Conservation (phyloP, 2,329 filamentous ascomycete genomes). For the Canariomyces notabilis region DNA sequence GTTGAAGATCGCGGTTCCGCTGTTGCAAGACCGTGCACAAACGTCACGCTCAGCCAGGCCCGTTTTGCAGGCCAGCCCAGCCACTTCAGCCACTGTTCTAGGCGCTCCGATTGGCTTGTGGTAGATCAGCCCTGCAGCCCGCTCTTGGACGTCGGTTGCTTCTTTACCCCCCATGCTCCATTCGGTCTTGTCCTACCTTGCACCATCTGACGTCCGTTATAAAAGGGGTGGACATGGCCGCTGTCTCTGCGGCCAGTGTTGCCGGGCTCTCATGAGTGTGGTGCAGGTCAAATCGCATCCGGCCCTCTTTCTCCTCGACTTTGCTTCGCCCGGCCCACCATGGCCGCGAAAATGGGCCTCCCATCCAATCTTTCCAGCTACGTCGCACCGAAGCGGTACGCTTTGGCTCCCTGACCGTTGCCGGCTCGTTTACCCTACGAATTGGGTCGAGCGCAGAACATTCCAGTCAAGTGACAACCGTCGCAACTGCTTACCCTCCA, state of each 20-base stretch:
- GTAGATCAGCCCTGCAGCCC: background rate
- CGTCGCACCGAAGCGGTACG: too few relatives aligned
- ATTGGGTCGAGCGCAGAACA: background rate
- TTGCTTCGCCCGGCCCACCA: background rate
- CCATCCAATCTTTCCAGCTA: background rate
- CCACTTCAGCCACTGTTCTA: background rate
- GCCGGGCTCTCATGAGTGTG: too few relatives aligned
- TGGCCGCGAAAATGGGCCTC: constrained; percentile 6
- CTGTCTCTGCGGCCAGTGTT: too few relatives aligned
- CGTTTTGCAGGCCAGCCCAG: constrained; percentile 7
- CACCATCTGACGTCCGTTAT: too few relatives aligned
- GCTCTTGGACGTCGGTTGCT: background rate
- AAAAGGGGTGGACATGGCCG: too few relatives aligned
- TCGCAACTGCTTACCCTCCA: too few relatives aligned
- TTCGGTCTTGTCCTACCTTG: too few relatives aligned
- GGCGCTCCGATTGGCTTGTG: constrained; percentile 1
- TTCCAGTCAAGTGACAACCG: constrained; percentile 9
- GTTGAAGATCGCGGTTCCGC: too few relatives aligned
- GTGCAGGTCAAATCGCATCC: too few relatives aligned
- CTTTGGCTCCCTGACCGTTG: too few relatives aligned
- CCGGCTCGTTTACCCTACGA: background rate
- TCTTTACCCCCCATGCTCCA: too few relatives aligned
- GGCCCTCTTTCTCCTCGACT: background rate
- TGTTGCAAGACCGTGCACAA: too few relatives aligned
- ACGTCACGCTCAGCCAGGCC: constrained; percentile 11